Conservation (phyloP, 352 stramenopile species). For the Phytophthora fragariaefolia region DNA sequence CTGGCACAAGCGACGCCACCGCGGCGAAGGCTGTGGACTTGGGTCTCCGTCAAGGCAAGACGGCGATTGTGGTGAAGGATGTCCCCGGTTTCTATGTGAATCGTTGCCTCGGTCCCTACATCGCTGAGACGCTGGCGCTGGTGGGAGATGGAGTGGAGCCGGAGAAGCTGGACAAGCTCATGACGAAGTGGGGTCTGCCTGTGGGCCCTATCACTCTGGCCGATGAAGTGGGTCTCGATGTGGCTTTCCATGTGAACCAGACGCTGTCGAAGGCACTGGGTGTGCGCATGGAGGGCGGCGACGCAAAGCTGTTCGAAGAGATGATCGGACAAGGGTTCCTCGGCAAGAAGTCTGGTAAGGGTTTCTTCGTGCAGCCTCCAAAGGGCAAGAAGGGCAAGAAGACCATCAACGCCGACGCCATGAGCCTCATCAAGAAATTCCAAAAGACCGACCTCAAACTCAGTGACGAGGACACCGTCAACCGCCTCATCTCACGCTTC, state of each 20-base stretch:
- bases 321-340: constrained; percentile 97
- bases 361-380: constrained; percentile 97
- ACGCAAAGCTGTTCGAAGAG: constrained; percentile 92
- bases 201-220: constrained; percentile 97
- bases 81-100: constrained; percentile 99
- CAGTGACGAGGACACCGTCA: constrained; percentile 88
- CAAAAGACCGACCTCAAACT: constrained; percentile 82
- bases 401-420: constrained; percentile 87
- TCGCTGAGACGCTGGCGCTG: constrained; percentile 91
- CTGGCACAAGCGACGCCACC: constrained; percentile 89
- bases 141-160: constrained; percentile 92
- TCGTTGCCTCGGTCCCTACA: constrained; percentile 96
- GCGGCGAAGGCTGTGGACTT: constrained; percentile 94
- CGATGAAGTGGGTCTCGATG: constrained; percentile 98
- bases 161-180: constrained; percentile 95
- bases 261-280: constrained; percentile 95
- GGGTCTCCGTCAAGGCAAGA: constrained; percentile 98
- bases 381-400: constrained; percentile 92
- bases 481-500: constrained; percentile 96
- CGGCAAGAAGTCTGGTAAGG: constrained; percentile 97
- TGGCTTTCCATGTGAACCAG: constrained; percentile 94
- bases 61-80: constrained; percentile 98
- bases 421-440: constrained; percentile 85
- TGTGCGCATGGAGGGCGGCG: constrained; percentile 94
- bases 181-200: constrained; percentile 97